Percentiles rank a stretch among this genome's conserved stretches.
phyloP scores from a whole-genome alignment of 768 basidiomycete genomes.

The Favolaschia claudopus region DNA sequence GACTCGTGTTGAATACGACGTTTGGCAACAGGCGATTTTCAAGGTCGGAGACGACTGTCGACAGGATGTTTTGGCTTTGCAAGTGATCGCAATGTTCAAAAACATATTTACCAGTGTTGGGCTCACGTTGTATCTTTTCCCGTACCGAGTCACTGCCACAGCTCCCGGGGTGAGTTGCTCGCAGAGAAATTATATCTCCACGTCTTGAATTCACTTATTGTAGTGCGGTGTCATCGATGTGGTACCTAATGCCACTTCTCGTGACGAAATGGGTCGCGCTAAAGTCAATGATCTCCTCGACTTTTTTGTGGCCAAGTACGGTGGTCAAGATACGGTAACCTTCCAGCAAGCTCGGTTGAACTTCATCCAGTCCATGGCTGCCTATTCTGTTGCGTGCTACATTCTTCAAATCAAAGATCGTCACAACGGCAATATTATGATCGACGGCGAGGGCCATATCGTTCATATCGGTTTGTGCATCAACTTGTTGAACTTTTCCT shows the following conservation, averaged over 20 bases:
- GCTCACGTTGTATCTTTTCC: slow-evolving; percentile 89
- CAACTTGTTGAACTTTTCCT: not conserved
- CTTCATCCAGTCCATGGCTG: slow-evolving; percentile 99
- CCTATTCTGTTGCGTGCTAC: slow-evolving; percentile 97
- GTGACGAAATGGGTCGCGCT: slow-evolving; percentile 98
- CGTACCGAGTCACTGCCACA: slow-evolving; percentile 97
- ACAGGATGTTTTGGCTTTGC: slow-evolving; percentile 96
- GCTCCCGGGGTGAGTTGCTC: slow-evolving; percentile 84
- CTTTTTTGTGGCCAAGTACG: slow-evolving; percentile 95
- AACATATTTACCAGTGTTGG: slow-evolving; percentile 93
- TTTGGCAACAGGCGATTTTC: slow-evolving; percentile 99
- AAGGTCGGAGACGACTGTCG: slow-evolving; percentile 99
- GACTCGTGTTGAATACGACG: slow-evolving; percentile 74
- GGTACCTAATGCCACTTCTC: slow-evolving; percentile 95
- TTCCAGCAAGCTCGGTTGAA: slow-evolving; percentile 95
- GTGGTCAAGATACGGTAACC: slow-evolving; percentile 84
- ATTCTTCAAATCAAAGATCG: slow-evolving; percentile 98
- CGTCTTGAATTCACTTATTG: slow-evolving; percentile 1
- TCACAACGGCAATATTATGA: slow-evolving; percentile 99
- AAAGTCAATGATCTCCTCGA: slow-evolving; percentile 96
- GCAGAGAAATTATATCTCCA: not conserved
- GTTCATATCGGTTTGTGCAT: slow-evolving; percentile 89
- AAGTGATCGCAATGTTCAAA: slow-evolving; percentile 99
- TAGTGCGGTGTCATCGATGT: slow-evolving; percentile 99
- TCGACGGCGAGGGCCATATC: slow-evolving; percentile 97